phyloP scores from a whole-genome alignment of 2,329 filamentous ascomycete genomes.

The Aotearoamyces nothofagi region DNA sequence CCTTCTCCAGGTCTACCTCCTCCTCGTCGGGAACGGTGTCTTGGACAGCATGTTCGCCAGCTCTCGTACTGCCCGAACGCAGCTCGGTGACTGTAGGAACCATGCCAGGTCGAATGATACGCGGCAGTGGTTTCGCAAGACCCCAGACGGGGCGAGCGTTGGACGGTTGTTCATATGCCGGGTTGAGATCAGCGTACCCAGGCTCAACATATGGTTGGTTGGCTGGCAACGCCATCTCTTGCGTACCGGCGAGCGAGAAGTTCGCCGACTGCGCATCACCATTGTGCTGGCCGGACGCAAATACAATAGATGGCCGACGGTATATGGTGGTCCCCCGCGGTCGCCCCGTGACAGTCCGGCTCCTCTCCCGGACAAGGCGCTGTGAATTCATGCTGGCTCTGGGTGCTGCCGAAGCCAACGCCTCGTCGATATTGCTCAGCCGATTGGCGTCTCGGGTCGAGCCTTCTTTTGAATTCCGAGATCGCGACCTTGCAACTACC shows the following conservation, averaged over 20 bases:
- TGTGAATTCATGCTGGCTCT: too few species aligned
- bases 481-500: too few species aligned
- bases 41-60: constrained; percentile 13
- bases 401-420: too few species aligned
- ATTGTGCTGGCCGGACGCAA: too few species aligned
- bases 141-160: constrained; percentile 35
- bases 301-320: too few species aligned
- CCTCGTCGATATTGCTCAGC: too few species aligned
- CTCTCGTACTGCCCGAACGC: constrained; percentile 19
- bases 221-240: constrained; percentile 11
- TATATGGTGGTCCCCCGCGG: too few species aligned
- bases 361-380: too few species aligned
- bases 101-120: constrained; percentile 36
- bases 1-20: constrained; percentile 26
- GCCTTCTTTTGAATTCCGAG: too few species aligned
- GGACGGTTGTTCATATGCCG: constrained; percentile 33
- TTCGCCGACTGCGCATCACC: too few species aligned
- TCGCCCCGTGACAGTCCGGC: too few species aligned
- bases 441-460: too few species aligned
- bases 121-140: constrained; percentile 35
- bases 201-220: constrained; percentile 33
- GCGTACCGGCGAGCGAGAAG: constrained; percentile 16
- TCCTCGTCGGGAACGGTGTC: constrained; percentile 22
- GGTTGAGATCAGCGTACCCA: constrained; percentile 36
- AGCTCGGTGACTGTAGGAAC: constrained; percentile 27